Conservation (phyloP, 345 rosid genomes). For the Psidium guajava region DNA sequence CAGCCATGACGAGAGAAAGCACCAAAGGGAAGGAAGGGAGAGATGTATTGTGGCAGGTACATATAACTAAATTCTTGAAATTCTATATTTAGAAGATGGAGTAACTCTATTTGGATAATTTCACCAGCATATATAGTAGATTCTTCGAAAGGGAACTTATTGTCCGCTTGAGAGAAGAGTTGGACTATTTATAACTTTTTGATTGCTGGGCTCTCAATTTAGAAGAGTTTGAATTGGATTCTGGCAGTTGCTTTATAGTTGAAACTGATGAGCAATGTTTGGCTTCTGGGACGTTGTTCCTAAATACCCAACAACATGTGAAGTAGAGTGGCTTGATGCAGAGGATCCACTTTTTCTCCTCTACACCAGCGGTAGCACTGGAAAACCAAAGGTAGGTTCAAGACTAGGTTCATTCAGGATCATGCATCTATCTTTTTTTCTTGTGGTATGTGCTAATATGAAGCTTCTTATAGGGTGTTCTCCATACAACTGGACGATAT, state of each 20-base stretch:
- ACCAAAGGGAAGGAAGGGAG: constrained; percentile 85
- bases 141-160: background rate
- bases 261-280: constrained; percentile 4
- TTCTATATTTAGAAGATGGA: background rate
- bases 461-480: constrained; percentile 60
- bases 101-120: background rate
- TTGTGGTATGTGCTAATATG: constrained; percentile 2
- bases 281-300: constrained; percentile 64
- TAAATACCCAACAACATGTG: constrained; percentile 70
- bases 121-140: background rate
- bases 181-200: background rate
- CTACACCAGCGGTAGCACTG: constrained; percentile 98
- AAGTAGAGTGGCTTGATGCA: constrained; percentile 97
- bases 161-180: background rate
- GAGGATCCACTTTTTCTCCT: constrained; percentile 95
- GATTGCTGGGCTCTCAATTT: background rate
- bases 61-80: constrained; percentile 1
- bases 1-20: constrained; percentile 54
- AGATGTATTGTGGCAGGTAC: constrained; percentile 96
- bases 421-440: background rate
- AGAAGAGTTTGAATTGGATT: background rate
- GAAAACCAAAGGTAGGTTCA: constrained; percentile 81
- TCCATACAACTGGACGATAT: constrained; percentile 97
- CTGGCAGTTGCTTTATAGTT: background rate
- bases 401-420: background rate